phyloP scores from a whole-genome alignment of 1,139 yeast genomes.

The Saccharomycopsis hybrid region DNA sequence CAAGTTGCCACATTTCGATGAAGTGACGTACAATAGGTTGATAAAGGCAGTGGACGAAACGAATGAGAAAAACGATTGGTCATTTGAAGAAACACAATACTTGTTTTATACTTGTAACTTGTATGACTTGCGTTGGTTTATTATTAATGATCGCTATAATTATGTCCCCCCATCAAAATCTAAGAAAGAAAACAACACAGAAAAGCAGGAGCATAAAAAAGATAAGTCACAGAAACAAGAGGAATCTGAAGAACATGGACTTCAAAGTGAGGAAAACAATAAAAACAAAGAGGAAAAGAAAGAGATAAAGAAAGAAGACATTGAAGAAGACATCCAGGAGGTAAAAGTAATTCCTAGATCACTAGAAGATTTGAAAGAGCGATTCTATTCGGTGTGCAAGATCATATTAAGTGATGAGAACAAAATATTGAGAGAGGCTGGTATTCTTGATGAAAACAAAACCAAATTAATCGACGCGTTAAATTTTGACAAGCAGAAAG shows the following conservation, averaged over 20 bases:
- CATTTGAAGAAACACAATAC: conserved; percentile 68
- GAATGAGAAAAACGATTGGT: conserved; percentile 40
- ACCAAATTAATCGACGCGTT: conserved; percentile 44
- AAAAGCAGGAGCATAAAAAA: neutral
- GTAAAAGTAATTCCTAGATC: conserved; percentile 22
- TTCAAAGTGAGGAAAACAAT: conserved; percentile 17
- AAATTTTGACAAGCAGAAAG: conserved; percentile 59
- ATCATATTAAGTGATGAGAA: conserved; percentile 36
- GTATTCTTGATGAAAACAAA: conserved; percentile 39
- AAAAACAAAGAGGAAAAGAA: conserved; percentile 5
- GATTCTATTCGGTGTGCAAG: conserved; percentile 61
- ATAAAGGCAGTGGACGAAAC: conserved; percentile 28
- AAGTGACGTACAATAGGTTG: conserved; percentile 54
- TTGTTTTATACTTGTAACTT: conserved; percentile 65
- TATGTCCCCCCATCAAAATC: conserved; percentile 26
- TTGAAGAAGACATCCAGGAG: neutral
- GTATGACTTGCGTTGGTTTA: conserved; percentile 84
- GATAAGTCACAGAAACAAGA: neutral
- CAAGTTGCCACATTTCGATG: conserved; percentile 63
- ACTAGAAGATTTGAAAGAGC: conserved; percentile 76
- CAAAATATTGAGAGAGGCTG: conserved; percentile 18
- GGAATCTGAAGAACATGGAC: conserved; percentile 5
- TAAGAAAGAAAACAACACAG: conserved; percentile 14
- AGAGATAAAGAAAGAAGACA: neutral
- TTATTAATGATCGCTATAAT: conserved; percentile 69